Conservation (phyloP, 2,329 filamentous ascomycete species). For the Leptographium lundbergii region DNA sequence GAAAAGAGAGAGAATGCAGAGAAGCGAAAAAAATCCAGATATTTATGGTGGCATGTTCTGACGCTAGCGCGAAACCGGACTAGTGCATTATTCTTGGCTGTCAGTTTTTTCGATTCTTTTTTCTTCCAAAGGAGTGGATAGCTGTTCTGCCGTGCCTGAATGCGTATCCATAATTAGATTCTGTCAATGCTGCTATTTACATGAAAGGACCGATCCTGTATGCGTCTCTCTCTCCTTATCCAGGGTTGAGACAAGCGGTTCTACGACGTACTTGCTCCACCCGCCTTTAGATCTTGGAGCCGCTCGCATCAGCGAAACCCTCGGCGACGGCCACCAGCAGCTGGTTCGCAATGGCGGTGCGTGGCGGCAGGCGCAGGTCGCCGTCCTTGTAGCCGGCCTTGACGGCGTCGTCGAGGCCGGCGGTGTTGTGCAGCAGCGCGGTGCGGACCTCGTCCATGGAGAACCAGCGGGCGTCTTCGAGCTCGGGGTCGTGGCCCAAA, state of each 20-base stretch:
- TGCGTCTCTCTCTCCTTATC: too few relatives aligned
- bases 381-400: conserved; percentile 62
- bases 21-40: neutral
- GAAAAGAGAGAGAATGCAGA: conserved; percentile 7
- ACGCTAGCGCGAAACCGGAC: neutral
- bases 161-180: neutral
- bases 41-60: neutral
- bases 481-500: conserved; percentile 77
- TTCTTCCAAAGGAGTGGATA: neutral
- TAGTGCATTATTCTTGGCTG: neutral
- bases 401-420: conserved; percentile 51
- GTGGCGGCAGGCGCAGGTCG: conserved; percentile 64
- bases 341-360: conserved; percentile 86
- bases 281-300: conserved; percentile 33
- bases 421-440: conserved; percentile 56
- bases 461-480: conserved; percentile 87
- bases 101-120: neutral
- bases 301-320: conserved; percentile 48
- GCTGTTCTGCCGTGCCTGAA: neutral
- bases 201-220: too few relatives aligned
- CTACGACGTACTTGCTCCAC: neutral
- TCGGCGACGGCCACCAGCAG: conserved; percentile 67
- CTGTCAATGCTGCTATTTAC: neutral
- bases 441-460: conserved; percentile 65
- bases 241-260: too few relatives aligned